Evolutionary conservation across 495 filamentous ascomycete genomes (phyloP), one percentile per base, ranked within the genome.

Genomic region (Aspergillus sclerotioniger): DNA sequence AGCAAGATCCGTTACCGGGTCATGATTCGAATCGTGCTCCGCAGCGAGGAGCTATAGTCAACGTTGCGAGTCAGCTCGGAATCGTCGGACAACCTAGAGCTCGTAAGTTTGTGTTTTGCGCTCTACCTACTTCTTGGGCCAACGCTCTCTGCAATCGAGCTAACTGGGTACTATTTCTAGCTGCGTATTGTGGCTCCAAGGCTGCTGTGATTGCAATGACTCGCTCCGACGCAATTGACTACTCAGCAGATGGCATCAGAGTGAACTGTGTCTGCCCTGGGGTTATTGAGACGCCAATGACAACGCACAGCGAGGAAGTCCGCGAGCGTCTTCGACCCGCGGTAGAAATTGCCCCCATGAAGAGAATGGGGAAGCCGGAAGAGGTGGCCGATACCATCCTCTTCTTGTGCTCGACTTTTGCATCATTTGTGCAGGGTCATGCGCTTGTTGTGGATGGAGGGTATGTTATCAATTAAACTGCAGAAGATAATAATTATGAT

Each of bases 231-330:
- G 79, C 79, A 3, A 80, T 82, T 29, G 80, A 82, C 57, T 79
- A 80, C 57, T 77, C 77, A 0, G 69, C 67, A 20, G 69, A 82
- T 48, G 64, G 65, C 0, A 80, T 83, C 39, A 61, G 80, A 25
- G 73, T 83, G 37, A 83, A 82, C 45, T 82, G 79, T 54, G 77
- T 83, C 13, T 82, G 79, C 58, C 80, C 80, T 0, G 80, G 80
- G 6, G 67, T 81, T 1, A 77, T 81, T 37, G 75, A 77, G 48
- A 83, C 79, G 8, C 79, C 78, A 7, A 71, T 82, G 67, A 72
- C 74, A 19, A 71, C 69, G 33, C 64, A 69, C 16, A 67, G 69
- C 12, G 58, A 69, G 10, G 77, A 76, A 54, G 58, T 72, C 3
- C 64, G 67, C 13, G 76, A 67, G 20, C 56, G 63, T 19, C 64